These are phyloP conservation scores for Podila horticola DNA, from an alignment of 192 early-diverging fungal genomes.

Conservation along the genomic window DNA sequence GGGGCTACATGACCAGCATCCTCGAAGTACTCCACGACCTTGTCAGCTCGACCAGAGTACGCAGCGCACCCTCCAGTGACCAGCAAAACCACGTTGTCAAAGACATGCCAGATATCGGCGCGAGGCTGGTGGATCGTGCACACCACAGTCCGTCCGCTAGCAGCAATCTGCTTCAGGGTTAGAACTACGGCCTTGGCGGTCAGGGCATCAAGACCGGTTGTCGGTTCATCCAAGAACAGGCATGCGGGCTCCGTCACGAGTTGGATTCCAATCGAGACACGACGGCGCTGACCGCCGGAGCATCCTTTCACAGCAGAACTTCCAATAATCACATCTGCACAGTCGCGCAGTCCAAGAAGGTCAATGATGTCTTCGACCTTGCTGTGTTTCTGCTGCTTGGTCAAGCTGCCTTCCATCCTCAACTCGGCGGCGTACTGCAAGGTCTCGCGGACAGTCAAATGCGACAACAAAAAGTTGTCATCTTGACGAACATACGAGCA, in stretches of 20 bases:
- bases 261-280: conserved; percentile 47
- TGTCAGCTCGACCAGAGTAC: conserved; percentile 50
- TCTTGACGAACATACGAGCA: conserved; percentile 50
- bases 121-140: conserved; percentile 92
- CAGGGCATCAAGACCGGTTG: conserved; percentile 42
- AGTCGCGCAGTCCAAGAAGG: conserved; percentile 37
- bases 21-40: conserved; percentile 49
- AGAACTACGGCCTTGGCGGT: conserved; percentile 48
- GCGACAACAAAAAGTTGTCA: conserved; percentile 52
- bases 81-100: conserved; percentile 85
- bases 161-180: conserved; percentile 41
- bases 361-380: conserved; percentile 52
- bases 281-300: conserved; percentile 46
- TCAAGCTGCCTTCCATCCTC: conserved; percentile 56
- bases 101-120: conserved; percentile 79
- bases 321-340: conserved; percentile 49
- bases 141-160: conserved; percentile 67
- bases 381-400: conserved; percentile 22
- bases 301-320: conserved; percentile 36
- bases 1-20: conserved; percentile 46
- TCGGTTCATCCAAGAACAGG: conserved; percentile 47
- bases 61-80: conserved; percentile 63
- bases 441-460: conserved; percentile 85
- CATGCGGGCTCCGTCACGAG: conserved; percentile 49
- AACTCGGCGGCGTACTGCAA: conserved; percentile 80